Evolutionary conservation across 768 basidiomycete species (phyloP).

Genomic region (Serendipita sp.): DNA sequence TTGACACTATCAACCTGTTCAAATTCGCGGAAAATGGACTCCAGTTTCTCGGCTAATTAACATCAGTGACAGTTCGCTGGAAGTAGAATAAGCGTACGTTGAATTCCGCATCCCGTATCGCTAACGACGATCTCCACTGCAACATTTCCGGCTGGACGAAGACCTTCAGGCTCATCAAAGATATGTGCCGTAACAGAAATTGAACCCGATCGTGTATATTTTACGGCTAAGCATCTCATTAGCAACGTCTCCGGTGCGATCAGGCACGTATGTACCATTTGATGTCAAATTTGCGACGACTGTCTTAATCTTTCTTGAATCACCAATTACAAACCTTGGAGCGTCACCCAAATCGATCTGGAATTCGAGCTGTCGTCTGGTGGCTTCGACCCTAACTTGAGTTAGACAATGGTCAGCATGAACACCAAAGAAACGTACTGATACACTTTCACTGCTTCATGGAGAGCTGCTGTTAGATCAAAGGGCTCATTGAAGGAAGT

Average conservation of each 20-base stretch:
- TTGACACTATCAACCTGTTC: constrained; percentile 48
- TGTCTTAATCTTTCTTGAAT: constrained; percentile 54
- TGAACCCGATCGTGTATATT: constrained; percentile 46
- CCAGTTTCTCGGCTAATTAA: constrained; percentile 37
- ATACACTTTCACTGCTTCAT: constrained; percentile 47
- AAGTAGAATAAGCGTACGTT: background rate
- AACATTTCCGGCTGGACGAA: constrained; percentile 27
- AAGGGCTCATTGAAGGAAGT: constrained; percentile 66
- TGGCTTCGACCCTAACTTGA: constrained; percentile 35
- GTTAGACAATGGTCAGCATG: background rate
- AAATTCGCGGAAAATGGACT: constrained; percentile 64
- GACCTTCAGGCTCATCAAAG: constrained; percentile 34
- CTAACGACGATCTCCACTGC: constrained; percentile 53
- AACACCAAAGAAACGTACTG: constrained; percentile 8
- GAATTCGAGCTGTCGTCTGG: constrained; percentile 43
- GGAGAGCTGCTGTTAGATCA: constrained; percentile 40
- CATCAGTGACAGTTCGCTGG: background rate
- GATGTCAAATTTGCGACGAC: constrained; percentile 64
- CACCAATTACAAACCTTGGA: constrained; percentile 50
- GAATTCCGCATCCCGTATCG: constrained; percentile 61
- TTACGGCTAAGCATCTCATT: constrained; percentile 27
- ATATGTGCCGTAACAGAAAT: constrained; percentile 42
- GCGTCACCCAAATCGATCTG: constrained; percentile 34
- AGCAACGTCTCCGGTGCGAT: background rate
- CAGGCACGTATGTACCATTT: constrained; percentile 27